Evolutionary conservation across 768 basidiomycete species (phyloP).

Genomic region (Suillus subaureus): DNA sequence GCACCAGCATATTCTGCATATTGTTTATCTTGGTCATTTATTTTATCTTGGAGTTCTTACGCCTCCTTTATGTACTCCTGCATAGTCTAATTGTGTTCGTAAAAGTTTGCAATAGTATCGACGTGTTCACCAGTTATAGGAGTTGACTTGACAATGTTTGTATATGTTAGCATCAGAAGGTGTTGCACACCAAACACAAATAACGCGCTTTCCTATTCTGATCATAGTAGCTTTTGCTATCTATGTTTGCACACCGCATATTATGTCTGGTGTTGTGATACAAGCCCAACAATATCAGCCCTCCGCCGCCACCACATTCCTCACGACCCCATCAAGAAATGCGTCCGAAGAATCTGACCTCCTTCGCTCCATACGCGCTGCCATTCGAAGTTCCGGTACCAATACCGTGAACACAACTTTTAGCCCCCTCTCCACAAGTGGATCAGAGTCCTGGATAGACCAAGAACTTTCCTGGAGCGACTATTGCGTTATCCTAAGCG

Average conservation of each 20-base stretch:
- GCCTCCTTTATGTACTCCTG: slow-evolving; percentile 31
- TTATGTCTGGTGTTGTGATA: slow-evolving; percentile 32
- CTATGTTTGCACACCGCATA: neutral
- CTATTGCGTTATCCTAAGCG: slow-evolving; percentile 60
- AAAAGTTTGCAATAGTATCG: slow-evolving; percentile 21
- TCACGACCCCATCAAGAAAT: slow-evolving; percentile 32
- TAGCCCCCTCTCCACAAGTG: slow-evolving; percentile 42
- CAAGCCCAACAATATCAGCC: slow-evolving; percentile 44
- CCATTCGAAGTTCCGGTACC: slow-evolving; percentile 56
- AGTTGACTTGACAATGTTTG: slow-evolving; percentile 11
- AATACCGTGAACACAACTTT: slow-evolving; percentile 44
- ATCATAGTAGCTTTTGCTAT: neutral
- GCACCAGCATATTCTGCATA: slow-evolving; percentile 35
- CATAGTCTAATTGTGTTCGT: slow-evolving; percentile 8
- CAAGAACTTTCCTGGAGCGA: slow-evolving; percentile 75
- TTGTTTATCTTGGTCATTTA: slow-evolving; percentile 42
- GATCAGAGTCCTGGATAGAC: slow-evolving; percentile 47
- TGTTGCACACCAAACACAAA: slow-evolving; percentile 8
- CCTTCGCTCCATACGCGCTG: slow-evolving; percentile 58
- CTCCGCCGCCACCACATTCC: slow-evolving; percentile 47
- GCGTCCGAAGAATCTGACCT: slow-evolving; percentile 39
- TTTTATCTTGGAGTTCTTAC: slow-evolving; percentile 35
- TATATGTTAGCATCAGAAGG: slow-evolving; percentile 16
- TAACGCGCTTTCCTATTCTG: slow-evolving; percentile 3
- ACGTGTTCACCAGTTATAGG: neutral